These are phyloP conservation scores for Gracilariopsis chorda DNA, from an alignment of 23 red algal genomes.

Conservation along the genomic window DNA sequence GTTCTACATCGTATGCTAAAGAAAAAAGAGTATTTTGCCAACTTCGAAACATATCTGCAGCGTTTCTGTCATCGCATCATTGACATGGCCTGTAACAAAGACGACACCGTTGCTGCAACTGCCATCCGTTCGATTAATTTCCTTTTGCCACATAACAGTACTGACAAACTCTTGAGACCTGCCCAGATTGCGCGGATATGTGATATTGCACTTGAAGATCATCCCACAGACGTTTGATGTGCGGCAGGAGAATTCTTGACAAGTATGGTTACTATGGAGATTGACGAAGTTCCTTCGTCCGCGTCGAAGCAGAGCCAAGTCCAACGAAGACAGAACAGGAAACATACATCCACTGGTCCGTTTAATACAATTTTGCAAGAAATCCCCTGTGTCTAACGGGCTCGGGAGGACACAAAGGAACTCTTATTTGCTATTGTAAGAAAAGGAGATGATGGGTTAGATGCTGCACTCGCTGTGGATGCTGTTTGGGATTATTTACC, in stretches of 20 bases:
- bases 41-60: conserved; percentile 69
- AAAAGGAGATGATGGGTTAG: not conserved
- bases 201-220: conserved; percentile 29
- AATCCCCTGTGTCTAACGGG: conserved; percentile 16
- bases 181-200: conserved; percentile 4
- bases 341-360: not conserved
- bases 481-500: conserved; percentile 67
- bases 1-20: conserved; percentile 46
- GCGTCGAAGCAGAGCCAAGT: not conserved
- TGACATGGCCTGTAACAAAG: conserved; percentile 84
- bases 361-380: not conserved
- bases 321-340: not conserved
- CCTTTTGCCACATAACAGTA: conserved; percentile 22
- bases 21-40: conserved; percentile 35
- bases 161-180: not conserved
- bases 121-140: conserved; percentile 65
- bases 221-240: conserved; percentile 20
- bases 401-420: conserved; percentile 43
- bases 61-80: conserved; percentile 73
- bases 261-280: conserved; percentile 5
- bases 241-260: conserved; percentile 56
- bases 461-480: conserved; percentile 29
- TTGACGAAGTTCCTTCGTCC: not conserved
- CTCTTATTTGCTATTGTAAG: conserved; percentile 21
- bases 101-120: conserved; percentile 58